Evolutionary conservation across 1,284 basidiomycete species (phyloP).

Genomic region (Bjerkandera adusta): DNA sequence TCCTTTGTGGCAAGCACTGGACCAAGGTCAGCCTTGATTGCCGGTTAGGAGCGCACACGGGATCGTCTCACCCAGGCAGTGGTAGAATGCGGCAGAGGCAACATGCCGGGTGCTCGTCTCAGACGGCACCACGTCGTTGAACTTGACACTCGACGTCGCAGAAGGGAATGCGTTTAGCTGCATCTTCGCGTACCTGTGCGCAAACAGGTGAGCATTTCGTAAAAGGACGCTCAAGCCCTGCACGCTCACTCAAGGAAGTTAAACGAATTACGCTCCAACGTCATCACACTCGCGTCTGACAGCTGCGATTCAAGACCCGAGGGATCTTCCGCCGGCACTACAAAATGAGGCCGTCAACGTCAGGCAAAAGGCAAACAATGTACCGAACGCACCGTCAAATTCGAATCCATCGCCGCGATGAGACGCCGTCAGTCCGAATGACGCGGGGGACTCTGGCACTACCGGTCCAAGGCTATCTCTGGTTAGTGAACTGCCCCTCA

Average conservation of each 20-base stretch:
- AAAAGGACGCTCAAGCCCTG: neutral
- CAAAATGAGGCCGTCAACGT: neutral
- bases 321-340: constrained; percentile 35
- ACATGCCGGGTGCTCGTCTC: constrained; percentile 68
- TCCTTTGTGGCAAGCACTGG: constrained; percentile 68
- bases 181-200: constrained; percentile 71
- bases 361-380: constrained; percentile 20
- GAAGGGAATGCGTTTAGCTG: constrained; percentile 57
- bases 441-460: constrained; percentile 48
- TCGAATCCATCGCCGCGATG: constrained; percentile 60
- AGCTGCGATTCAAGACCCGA: constrained; percentile 44
- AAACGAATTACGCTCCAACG: constrained; percentile 70
- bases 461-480: constrained; percentile 45
- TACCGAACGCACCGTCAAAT: constrained; percentile 51
- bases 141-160: constrained; percentile 46
- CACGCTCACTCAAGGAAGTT: constrained; percentile 72
- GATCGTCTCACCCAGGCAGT: constrained; percentile 63
- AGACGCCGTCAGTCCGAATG: constrained; percentile 34
- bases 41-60: neutral
- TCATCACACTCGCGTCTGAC: constrained; percentile 51
- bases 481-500: constrained; percentile 53
- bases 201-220: neutral
- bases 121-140: constrained; percentile 64
- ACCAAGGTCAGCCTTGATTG: constrained; percentile 9
- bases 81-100: constrained; percentile 76